Evolutionary conservation across 768 basidiomycete species (phyloP), one percentile per base, ranked within the genome.

Genomic region (Termitomyces sp.): DNA sequence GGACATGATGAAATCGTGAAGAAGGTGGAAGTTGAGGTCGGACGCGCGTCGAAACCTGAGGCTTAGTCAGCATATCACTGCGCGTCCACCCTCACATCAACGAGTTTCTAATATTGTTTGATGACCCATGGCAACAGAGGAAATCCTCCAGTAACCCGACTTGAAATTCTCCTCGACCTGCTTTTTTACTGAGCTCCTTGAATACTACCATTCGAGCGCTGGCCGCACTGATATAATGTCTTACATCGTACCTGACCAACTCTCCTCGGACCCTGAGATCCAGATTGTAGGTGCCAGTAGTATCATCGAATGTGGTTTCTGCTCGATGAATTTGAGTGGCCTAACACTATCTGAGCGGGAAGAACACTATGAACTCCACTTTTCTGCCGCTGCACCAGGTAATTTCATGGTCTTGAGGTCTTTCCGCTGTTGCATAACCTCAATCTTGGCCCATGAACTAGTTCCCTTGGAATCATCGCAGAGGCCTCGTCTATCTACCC

Each of bases 351-450:
- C 60, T 2, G 67, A 81, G 60, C 80, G 85, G 26, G 68, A 80
- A 53, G 63, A 67, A 12, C 90, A 92, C 64, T 89, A 86, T 64
- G 75, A 84, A 4, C 34, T 58, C 2, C 88, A 91, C 67, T 69
- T 78, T 27, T 57, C 67, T 30, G 39, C 65, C 46, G 39, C 65
- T 47, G 33, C 61, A 43, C 14, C 49, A 44, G 43, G 62, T 56
- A 55, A 48, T 22, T 13, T 4, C 14, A 30, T 26, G 8, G 42
- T 0, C 16, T n/a, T n/a, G n/a, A 20, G 27, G 20, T 24, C 40
- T 18, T 9, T 34, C 6, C 1, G 16, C 12, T 20, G 2, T 27
- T 37, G 20, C 22, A 13, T 9, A 52, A 42, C 22, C 49, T 46
- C 13, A 33, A 27, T 3, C n/a, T 18, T 48, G 14, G 22, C 26